Base-by-base conservation (phyloP, 176 grass and related monocot genomes). In the Musa schizocarpa region DNA sequence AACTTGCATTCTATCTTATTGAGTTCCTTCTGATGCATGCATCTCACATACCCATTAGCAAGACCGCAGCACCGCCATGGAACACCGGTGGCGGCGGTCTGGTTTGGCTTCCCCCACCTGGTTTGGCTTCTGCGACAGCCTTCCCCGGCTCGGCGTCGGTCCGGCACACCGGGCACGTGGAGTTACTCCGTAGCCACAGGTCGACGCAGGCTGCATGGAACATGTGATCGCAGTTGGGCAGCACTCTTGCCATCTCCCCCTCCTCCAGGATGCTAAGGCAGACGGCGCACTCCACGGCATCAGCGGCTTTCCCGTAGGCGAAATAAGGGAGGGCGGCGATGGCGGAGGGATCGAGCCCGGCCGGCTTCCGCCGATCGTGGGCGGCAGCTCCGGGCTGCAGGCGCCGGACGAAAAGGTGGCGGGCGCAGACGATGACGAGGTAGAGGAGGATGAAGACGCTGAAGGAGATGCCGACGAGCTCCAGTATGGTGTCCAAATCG, bases 281-380 rank as follows among this genome's bases (percentile, higher is more conserved):
- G 2, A 65, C 63, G 1, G 63, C 23, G n/a, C 63, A 65, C 63
- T 65, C 63, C 20, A 11, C 63, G 21, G n/a, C 63, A 11, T 11
- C 9, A 34, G 29, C 29, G 29, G 29, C 29, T 19, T 69, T 65
- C 3, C 9, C 17, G 75, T 84, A 88, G 9, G 81, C 80, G 63
- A 88, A 95, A 9, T 76, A 77, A 6, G 91, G 85, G n/a, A 95
- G 27, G 55, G 76, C 23, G 24, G 85, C 83, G 83, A 95, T 95
- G 79, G 80, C 57, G 12, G 78, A 61, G 66, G 78, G 79, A 58
- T 88, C 85, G 61, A 95, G 88, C 54, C 91, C 91, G 12, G 13
- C 52, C 56, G 77, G 86, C 9, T 68, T 77, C 29, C 58, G 11
- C 29, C 29, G 29, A 34, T 34, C 29, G 3, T 34, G 3, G 3